Base-by-base conservation (phyloP, 805 yeast species). In the Hanseniaspora lindneri region DNA sequence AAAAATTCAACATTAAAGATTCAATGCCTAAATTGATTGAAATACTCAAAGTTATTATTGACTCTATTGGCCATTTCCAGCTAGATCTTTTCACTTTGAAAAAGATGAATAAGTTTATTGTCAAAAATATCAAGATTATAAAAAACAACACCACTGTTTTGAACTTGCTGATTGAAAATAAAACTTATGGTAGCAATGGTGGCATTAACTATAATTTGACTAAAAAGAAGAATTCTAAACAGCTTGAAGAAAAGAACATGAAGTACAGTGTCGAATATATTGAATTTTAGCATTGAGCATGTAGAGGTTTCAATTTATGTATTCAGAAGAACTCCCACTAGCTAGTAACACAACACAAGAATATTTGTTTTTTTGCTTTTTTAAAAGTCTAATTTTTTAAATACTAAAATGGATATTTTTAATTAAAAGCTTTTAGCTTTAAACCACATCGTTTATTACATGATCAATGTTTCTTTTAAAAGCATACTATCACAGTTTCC, bases 41-140 rank as follows among this genome's bases (percentile, higher is more conserved):
- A 37, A 51, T 64, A 23, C 42, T 64, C 29, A 57, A 61, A 14
- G 47, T 64, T 16, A 59, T 63, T 2, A 51, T 64, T 19, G 67
- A 64, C 46, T 60, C 67, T 3, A 60, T 62, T 27, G 67, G 66
- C 10, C 54, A 63, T 33, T 62, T 63, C 43, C 59, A 64, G 9
- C 48, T 64, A 10, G 65, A 62, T 19, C 29, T 49, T 32, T 36
- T 33, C 8, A 33, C 39, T 16, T 34, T 49, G 40, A 43, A 43
- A 17, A 49, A 44, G 25, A 30, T 49, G 39, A 39, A 44, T 39
- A 49, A 49, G 17, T 49, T 49, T 25, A 39, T 49, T 9, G 33
- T 34, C 28, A 44, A 49, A 28, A 44, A 49, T 27, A 49, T 49
- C 23, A 44, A 44, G 29, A 39, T 49, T 27, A 44, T 49, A 28